These are phyloP conservation scores for Conoideocrella luteorostrata DNA, from an alignment of 2,329 filamentous ascomycete genomes.

Conservation along the genomic window DNA sequence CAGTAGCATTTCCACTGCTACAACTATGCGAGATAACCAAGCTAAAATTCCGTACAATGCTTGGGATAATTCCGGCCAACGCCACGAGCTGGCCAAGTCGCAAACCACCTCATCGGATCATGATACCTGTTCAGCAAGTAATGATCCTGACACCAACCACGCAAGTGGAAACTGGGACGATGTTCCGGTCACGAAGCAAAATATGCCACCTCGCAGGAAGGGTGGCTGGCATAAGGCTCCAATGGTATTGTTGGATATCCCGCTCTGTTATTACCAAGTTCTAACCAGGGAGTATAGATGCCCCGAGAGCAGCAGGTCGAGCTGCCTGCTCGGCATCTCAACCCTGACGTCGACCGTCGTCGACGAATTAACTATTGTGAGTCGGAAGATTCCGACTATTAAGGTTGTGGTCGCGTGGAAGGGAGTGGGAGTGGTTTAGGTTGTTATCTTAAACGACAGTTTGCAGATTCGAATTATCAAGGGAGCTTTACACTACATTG, in stretches of 20 bases:
- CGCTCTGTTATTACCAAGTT: not conserved
- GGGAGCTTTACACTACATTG: too few species aligned
- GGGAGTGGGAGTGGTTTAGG: too few species aligned
- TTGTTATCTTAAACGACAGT: too few species aligned
- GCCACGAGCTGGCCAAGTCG: slow-evolving; percentile 16
- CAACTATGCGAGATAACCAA: slow-evolving; percentile 17
- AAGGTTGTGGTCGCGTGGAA: too few species aligned
- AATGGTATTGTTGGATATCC: slow-evolving; percentile 5
- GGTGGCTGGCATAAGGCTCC: slow-evolving; percentile 19
- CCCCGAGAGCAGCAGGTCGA: not conserved
- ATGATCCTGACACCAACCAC: not conserved
- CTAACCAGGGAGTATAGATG: not conserved
- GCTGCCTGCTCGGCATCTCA: slow-evolving; percentile 7
- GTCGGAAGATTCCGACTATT: slow-evolving; percentile 17
- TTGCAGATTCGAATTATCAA: too few species aligned
- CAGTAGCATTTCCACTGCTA: slow-evolving; percentile 23
- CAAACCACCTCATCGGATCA: slow-evolving; percentile 17
- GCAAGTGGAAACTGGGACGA: not conserved
- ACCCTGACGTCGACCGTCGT: slow-evolving; percentile 14
- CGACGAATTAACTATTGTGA: slow-evolving; percentile 15
- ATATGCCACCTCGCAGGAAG: not conserved
- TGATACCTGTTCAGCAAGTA: slow-evolving; percentile 8
- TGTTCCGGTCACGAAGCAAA: not conserved
- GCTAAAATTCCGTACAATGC: slow-evolving; percentile 19
- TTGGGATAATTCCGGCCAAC: slow-evolving; percentile 23